Conservation (phyloP, 2,329 filamentous ascomycete species). For the Botrytis elliptica region DNA sequence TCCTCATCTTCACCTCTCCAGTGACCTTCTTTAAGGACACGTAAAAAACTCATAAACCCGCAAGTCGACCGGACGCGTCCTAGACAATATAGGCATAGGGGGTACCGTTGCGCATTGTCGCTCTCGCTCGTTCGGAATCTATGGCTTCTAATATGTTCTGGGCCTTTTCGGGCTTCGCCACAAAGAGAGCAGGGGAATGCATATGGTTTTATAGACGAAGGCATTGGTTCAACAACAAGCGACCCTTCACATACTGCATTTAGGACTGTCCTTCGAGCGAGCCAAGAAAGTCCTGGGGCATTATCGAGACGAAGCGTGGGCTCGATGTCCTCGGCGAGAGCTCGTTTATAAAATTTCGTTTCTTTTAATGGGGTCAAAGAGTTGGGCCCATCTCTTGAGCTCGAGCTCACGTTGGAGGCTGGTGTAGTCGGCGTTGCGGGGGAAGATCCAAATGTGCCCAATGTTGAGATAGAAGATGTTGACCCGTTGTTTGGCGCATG, state of each 20-base stretch:
- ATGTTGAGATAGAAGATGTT: conserved; percentile 55
- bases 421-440: conserved; percentile 59
- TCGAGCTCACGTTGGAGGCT: conserved; percentile 51
- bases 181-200: conserved; percentile 70
- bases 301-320: conserved; percentile 86
- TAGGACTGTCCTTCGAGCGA: conserved; percentile 81
- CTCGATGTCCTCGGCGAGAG: conserved; percentile 86
- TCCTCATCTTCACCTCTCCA: conserved; percentile 82
- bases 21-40: conserved; percentile 89
- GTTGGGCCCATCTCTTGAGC: conserved; percentile 41
- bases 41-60: conserved; percentile 87
- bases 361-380: conserved; percentile 72
- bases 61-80: conserved; percentile 81
- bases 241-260: conserved; percentile 80
- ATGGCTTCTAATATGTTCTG: conserved; percentile 73
- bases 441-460: conserved; percentile 51
- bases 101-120: conserved; percentile 83
- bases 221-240: conserved; percentile 85
- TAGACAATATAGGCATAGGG: conserved; percentile 86
- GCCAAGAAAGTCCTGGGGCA: conserved; percentile 89
- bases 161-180: conserved; percentile 74
- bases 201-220: conserved; percentile 51
- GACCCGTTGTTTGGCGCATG: conserved; percentile 57
- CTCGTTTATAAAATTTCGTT: conserved; percentile 90
- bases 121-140: conserved; percentile 86